phyloP scores from a whole-genome alignment of 2,329 filamentous ascomycete genomes.

The Colletotrichum orbiculare region DNA sequence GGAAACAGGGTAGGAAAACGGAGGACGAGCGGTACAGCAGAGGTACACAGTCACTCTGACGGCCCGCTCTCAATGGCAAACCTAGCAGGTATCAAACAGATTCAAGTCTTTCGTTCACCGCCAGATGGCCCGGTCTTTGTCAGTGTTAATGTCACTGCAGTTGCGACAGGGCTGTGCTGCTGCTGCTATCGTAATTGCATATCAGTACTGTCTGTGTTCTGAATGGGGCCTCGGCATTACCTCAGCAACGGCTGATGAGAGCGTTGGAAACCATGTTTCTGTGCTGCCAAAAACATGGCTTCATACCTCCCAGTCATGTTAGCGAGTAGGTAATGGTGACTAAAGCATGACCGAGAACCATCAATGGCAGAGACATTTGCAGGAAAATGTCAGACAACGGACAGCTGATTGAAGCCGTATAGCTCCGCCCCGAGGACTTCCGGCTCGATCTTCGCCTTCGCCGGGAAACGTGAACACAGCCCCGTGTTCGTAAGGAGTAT shows the following conservation, averaged over 20 bases:
- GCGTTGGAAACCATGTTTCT: conserved; percentile 30
- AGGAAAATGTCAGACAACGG: conserved; percentile 10
- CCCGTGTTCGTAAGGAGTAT: not conserved
- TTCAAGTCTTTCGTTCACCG: conserved; percentile 27
- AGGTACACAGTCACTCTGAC: conserved; percentile 1
- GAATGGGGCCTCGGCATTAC: conserved; percentile 25
- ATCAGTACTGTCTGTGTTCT: no score
- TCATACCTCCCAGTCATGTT: not conserved
- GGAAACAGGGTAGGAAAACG: conserved; percentile 8
- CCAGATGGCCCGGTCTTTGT: conserved; percentile 1
- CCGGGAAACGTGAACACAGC: conserved; percentile 15
- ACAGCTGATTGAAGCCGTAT: conserved; percentile 27
- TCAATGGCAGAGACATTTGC: not conserved
- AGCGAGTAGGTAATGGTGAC: conserved; percentile 1
- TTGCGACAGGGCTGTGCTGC: not conserved
- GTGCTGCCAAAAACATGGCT: conserved; percentile 30
- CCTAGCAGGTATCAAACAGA: conserved; percentile 21
- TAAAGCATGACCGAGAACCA: conserved; percentile 14
- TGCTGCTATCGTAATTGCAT: not conserved
- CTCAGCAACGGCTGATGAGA: conserved; percentile 33
- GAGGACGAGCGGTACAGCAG: conserved; percentile 8
- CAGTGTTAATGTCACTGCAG: not conserved
- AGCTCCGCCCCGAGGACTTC: conserved; percentile 15
- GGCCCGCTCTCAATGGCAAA: conserved; percentile 26
- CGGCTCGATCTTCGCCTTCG: conserved; percentile 27